Base-by-base conservation (phyloP, 2,329 filamentous ascomycete species). In the Torrubiella hemipterigena region DNA sequence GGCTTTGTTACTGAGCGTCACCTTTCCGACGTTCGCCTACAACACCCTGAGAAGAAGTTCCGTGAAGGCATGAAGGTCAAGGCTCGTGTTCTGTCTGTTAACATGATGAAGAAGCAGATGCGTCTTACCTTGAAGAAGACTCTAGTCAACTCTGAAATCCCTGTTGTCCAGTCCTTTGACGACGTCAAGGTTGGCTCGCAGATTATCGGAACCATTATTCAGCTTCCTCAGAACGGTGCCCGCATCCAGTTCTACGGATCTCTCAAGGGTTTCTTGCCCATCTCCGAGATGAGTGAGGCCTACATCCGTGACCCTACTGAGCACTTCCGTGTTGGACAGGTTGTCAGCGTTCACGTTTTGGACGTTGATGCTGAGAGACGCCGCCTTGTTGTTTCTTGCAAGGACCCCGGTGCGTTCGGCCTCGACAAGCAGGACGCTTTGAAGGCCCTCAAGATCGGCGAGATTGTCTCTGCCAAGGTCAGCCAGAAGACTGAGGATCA, bases 231-330 rank as follows among this genome's bases (percentile, higher is more conserved):
- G 4, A 74, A 75, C 32, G 91, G 91, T 36, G 91, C 91, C 9
- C 74, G 89, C 13, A 81, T 98, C 32, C 85, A 93, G 50, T 98
- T 96, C 56, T 98, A 93, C 47, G 85, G 85, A 13, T 59, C 67
- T 7, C 65, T 98, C 14, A 74, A 76, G 41, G 93, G 81, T 7
- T 98, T 93, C 61, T 67, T 98, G 33, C 91, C 91, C 3, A 78
- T 93, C 1, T 83, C 83, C 2, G 89, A 98, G 56, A 98, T 98
- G 91, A 96, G 91, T 51, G 91, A 98, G 52, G 86, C 87, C 9
- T 95, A 81, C 49, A 95, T 98, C 47, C 73, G 81, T 42, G 82
- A 95, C 47, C 86, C 91, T 5, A 74, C 73, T 27, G 77, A 93
- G 47, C 87, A 96, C 56, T 98, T 98, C 62, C 77, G 80, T 21